A percentile compares a stretch with the other conserved stretches of the same genome.
These are phyloP conservation scores for Magnusiomyces magnusii DNA, from an alignment of 1,139 yeast genomes.

Conservation along the genomic window DNA sequence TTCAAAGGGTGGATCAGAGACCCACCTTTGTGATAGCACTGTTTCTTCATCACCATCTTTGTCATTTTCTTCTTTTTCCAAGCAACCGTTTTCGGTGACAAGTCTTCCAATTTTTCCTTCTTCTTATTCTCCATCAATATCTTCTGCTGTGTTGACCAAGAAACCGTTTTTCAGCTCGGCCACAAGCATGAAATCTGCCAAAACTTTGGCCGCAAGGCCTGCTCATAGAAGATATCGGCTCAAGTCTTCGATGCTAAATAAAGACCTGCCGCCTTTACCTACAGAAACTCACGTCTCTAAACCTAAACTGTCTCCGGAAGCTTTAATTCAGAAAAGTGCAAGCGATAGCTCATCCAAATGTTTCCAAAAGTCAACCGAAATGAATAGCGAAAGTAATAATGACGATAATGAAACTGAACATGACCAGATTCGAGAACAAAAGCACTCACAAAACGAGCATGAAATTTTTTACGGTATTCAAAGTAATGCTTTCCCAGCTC, in stretches of 20 bases:
- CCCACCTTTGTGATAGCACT: not conserved
- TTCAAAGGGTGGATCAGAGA: not conserved
- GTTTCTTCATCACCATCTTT: not conserved
- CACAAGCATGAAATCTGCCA: not conserved
- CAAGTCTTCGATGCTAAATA: not conserved
- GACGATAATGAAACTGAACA: no score
- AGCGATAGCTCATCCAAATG: not conserved
- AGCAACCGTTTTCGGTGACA: not conserved
- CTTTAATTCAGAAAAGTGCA: not conserved
- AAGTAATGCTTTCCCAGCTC: no score
- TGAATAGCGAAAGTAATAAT: no score
- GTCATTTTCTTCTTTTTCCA: not conserved
- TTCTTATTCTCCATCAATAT: not conserved
- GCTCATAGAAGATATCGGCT: not conserved
- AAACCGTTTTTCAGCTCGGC: not conserved
- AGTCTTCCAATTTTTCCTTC: not conserved
- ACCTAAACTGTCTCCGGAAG: not conserved
- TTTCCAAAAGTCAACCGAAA: not conserved
- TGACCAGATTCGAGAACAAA: no score
- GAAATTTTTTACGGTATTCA: no score
- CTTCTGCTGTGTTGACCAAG: not conserved
- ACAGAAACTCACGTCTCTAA: not conserved
- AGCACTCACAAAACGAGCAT: no score
- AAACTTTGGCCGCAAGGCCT: not conserved
- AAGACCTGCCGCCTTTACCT: not conserved